Percentiles rank a stretch among this genome's conserved stretches.
Conservation (phyloP, 208 protist genomes). For the Naegleria fowleri region DNA sequence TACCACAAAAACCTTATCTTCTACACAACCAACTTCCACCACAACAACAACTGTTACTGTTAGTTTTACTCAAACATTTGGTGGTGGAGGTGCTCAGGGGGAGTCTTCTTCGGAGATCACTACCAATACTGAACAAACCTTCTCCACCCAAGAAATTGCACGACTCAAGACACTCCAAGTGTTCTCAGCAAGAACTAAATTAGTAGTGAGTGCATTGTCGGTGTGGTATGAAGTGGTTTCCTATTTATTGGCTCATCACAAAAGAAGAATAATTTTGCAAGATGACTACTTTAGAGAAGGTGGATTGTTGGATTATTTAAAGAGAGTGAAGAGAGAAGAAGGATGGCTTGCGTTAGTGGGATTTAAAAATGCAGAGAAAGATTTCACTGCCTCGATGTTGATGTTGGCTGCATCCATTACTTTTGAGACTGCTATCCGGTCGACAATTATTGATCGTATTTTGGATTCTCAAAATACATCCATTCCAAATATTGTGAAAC, state of each 20-base stretch:
- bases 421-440: background rate
- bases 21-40: too few species aligned
- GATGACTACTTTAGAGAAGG: background rate
- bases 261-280: background rate
- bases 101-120: too few species aligned
- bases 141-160: too few species aligned
- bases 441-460: background rate
- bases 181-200: background rate
- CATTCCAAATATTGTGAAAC: background rate
- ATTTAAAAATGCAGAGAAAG: background rate
- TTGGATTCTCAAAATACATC: background rate
- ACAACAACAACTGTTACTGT: too few species aligned
- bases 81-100: too few species aligned
- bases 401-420: background rate
- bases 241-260: background rate
- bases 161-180: background rate
- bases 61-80: too few species aligned
- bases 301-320: background rate
- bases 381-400: too few species aligned
- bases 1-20: too few species aligned
- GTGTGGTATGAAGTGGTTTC: background rate
- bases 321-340: background rate
- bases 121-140: too few species aligned
- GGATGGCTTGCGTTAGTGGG: background rate
- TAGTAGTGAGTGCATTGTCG: background rate